Conservation (phyloP, 108 stramenopile species). For the Skeletonema potamos region DNA sequence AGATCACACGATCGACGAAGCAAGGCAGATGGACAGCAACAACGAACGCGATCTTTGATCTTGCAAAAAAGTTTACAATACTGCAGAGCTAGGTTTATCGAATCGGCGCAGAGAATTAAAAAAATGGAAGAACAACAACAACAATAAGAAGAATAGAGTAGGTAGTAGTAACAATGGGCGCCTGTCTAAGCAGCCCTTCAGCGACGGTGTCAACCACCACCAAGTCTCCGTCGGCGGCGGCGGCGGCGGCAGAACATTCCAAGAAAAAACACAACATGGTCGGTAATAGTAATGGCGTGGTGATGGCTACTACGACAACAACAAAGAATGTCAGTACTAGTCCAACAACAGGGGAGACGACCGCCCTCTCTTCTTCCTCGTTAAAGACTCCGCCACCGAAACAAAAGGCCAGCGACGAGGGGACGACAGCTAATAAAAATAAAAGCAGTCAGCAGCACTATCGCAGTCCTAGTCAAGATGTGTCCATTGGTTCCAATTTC, state of each 20-base stretch:
- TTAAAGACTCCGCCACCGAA: too few species aligned
- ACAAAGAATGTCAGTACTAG: too few species aligned
- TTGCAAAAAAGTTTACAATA: neutral
- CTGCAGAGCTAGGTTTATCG: too few species aligned
- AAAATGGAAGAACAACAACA: neutral
- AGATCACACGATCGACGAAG: too few species aligned
- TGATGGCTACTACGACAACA: too few species aligned
- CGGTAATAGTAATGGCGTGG: neutral
- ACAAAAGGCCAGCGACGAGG: too few species aligned
- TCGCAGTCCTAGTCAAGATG: neutral
- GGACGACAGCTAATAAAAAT: too few species aligned
- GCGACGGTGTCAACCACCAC: neutral
- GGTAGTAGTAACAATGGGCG: neutral
- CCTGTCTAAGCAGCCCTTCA: neutral
- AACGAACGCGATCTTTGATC: too few species aligned
- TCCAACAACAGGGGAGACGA: too few species aligned
- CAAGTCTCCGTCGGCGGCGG: neutral
- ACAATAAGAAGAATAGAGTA: neutral
- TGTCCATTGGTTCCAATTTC: neutral
- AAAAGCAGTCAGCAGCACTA: neutral
- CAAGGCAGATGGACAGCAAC: too few species aligned
- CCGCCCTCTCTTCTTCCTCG: too few species aligned
- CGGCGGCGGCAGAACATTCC: neutral
- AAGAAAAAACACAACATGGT: neutral
- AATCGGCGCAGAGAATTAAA: too few species aligned